These are phyloP conservation scores for Scheffersomyces ergatensis DNA, from an alignment of 805 yeast genomes.

Conservation along the genomic window DNA sequence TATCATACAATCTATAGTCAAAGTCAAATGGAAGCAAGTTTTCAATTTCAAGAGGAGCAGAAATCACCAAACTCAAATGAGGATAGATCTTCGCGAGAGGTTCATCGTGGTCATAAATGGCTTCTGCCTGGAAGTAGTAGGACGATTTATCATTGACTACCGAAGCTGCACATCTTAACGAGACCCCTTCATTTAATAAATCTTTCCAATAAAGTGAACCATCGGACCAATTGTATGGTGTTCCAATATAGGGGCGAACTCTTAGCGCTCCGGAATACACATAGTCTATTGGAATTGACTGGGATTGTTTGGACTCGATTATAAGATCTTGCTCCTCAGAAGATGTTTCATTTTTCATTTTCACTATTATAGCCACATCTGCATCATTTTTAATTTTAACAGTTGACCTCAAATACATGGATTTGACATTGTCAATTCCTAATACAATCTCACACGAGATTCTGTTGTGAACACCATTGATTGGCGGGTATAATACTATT, in stretches of 20 bases:
- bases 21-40: constrained; percentile 84
- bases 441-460: constrained; percentile 68
- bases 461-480: constrained; percentile 65
- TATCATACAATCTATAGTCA: constrained; percentile 72
- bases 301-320: constrained; percentile 54
- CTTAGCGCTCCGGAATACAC: constrained; percentile 59
- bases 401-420: constrained; percentile 75
- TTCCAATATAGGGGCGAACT: constrained; percentile 60
- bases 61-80: constrained; percentile 69
- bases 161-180: constrained; percentile 59
- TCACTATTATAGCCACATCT: constrained; percentile 56
- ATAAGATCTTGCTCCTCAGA: constrained; percentile 20
- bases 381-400: constrained; percentile 61
- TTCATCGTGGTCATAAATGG: constrained; percentile 60
- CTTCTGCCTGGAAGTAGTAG: constrained; percentile 73
- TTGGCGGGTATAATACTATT: constrained; percentile 62
- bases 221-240: constrained; percentile 66
- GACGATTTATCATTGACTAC: constrained; percentile 37
- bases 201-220: constrained; percentile 65
- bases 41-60: constrained; percentile 84
- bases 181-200: constrained; percentile 45
- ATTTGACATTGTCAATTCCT: constrained; percentile 75
- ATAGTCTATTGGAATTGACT: constrained; percentile 71
- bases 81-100: constrained; percentile 79
- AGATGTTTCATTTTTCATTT: constrained; percentile 32